A percentile compares a stretch with the other conserved stretches of the same genome.
Evolutionary conservation across 1,139 yeast species (phyloP).

Genomic region (Suhomyces ambrosiae): DNA sequence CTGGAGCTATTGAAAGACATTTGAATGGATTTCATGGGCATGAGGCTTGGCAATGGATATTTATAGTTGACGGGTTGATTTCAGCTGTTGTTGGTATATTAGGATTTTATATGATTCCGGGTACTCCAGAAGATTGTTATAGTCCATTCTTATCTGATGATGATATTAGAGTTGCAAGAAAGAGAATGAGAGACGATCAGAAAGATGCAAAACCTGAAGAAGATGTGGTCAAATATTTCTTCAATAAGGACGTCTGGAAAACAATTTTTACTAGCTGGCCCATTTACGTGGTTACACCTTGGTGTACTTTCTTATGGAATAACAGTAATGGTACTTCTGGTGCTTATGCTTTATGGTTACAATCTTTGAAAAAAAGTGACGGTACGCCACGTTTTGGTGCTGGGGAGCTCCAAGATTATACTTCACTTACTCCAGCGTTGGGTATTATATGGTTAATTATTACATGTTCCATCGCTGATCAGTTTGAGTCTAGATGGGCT

Average conservation of each 20-base stretch:
- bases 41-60: slow-evolving; percentile 74
- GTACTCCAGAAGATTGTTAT: slow-evolving; percentile 61
- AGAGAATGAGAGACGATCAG: slow-evolving; percentile 49
- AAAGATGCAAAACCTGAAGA: slow-evolving; percentile 32
- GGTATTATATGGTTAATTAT: slow-evolving; percentile 51
- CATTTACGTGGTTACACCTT: slow-evolving; percentile 25
- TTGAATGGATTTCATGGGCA: slow-evolving; percentile 52
- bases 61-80: slow-evolving; percentile 63
- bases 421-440: slow-evolving; percentile 52
- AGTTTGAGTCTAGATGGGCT: slow-evolving; percentile 54
- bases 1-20: slow-evolving; percentile 53
- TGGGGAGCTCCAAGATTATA: slow-evolving; percentile 38
- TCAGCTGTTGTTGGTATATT: slow-evolving; percentile 61
- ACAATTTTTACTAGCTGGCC: slow-evolving; percentile 28
- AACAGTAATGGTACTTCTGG: slow-evolving; percentile 51
- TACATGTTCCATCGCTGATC: slow-evolving; percentile 48
- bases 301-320: slow-evolving; percentile 30
- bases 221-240: slow-evolving; percentile 26
- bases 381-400: slow-evolving; percentile 28
- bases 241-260: slow-evolving; percentile 25
- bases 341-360: slow-evolving; percentile 40
- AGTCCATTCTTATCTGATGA: slow-evolving; percentile 58
- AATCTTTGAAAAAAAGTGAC: slow-evolving; percentile 27
- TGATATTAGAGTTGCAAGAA: slow-evolving; percentile 61
- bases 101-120: slow-evolving; percentile 66